Conservation (phyloP, 257 asterid genomes). For the Jacaranda copaia region DNA sequence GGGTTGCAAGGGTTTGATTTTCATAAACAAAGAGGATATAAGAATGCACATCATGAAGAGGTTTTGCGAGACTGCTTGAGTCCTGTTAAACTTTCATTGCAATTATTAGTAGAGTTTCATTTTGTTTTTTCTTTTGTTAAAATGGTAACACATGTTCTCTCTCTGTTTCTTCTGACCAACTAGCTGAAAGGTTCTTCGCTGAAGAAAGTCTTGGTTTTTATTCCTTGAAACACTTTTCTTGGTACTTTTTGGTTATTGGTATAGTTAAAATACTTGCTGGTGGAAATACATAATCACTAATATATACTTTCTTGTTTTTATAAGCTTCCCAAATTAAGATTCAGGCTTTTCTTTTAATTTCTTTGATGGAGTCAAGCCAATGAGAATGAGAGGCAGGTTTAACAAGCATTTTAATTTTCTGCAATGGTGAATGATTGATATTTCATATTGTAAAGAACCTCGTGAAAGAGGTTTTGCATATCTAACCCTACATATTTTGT, state of each 20-base stretch:
- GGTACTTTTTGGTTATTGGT: neutral
- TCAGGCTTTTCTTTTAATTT: neutral
- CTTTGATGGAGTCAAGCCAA: neutral
- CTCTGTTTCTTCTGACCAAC: neutral
- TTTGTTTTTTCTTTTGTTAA: neutral
- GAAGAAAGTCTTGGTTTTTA: neutral
- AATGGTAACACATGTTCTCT: neutral
- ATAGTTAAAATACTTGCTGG: neutral
- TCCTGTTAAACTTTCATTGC: neutral
- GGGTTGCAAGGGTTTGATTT: neutral
- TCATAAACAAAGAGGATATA: neutral
- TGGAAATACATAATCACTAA: neutral
- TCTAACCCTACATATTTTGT: neutral
- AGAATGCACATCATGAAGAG: neutral
- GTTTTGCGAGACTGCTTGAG: constrained; percentile 4
- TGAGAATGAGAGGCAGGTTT: constrained; percentile 1
- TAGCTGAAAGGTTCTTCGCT: constrained; percentile 2
- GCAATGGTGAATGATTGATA: neutral
- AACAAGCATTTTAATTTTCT: neutral
- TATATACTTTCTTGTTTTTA: neutral
- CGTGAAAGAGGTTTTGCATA: neutral
- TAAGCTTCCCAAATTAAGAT: neutral
- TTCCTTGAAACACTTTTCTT: neutral
- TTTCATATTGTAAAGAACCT: neutral
- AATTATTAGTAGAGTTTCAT: constrained; percentile 21